Evolutionary conservation across 2,329 filamentous ascomycete species (phyloP).

Genomic region (Fusarium pseudocircinatum): DNA sequence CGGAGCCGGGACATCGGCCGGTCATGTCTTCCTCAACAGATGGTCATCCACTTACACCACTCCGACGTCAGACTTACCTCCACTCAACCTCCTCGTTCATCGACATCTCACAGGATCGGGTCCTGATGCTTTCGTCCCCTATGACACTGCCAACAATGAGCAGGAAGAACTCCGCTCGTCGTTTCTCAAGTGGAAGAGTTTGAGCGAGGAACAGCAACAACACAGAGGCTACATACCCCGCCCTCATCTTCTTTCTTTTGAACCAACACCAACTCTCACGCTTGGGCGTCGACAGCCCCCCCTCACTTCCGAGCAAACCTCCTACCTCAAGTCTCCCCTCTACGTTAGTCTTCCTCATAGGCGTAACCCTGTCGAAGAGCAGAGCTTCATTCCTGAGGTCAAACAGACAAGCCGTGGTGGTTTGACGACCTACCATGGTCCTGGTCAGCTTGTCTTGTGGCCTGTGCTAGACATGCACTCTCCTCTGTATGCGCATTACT

Average conservation of each 20-base stretch:
- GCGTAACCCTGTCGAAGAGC: slow-evolving; percentile 42
- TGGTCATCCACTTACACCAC: slow-evolving; percentile 16
- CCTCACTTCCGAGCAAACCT: slow-evolving; percentile 58
- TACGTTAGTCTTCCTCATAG: slow-evolving; percentile 40
- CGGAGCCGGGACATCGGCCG: slow-evolving; percentile 11
- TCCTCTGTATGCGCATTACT: slow-evolving; percentile 64
- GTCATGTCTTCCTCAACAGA: not conserved
- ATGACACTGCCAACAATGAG: slow-evolving; percentile 45
- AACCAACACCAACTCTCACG: slow-evolving; percentile 85
- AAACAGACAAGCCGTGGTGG: slow-evolving; percentile 82
- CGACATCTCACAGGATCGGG: slow-evolving; percentile 42
- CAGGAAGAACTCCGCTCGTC: slow-evolving; percentile 49
- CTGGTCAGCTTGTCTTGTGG: slow-evolving; percentile 92
- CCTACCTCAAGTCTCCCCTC: slow-evolving; percentile 55
- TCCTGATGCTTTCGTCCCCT: slow-evolving; percentile 40
- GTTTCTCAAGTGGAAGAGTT: slow-evolving; percentile 50
- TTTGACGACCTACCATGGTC: slow-evolving; percentile 93
- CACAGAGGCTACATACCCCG: slow-evolving; percentile 56
- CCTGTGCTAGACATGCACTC: slow-evolving; percentile 84
- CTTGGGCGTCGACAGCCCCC: slow-evolving; percentile 81
- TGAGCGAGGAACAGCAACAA: slow-evolving; percentile 30
- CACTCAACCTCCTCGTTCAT: slow-evolving; percentile 45
- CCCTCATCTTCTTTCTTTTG: slow-evolving; percentile 83
- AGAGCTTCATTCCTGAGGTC: slow-evolving; percentile 65
- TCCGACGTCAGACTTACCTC: not conserved